Conservation (phyloP, 2,329 filamentous ascomycete genomes). For the Sporothrix protearum region DNA sequence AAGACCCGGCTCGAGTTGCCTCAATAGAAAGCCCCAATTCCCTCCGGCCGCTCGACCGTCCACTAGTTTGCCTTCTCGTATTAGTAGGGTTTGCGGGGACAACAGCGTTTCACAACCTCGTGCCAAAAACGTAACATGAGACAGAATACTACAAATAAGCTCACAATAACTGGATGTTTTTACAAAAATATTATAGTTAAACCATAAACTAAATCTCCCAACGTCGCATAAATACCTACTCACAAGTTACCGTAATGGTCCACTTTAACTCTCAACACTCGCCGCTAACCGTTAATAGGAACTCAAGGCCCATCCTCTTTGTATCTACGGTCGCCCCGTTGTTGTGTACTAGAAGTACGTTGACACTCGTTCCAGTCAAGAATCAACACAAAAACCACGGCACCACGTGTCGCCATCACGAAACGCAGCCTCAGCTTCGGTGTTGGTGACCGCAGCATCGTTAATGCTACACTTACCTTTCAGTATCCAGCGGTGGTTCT, state of each 20-base stretch:
- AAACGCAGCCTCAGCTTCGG: slow-evolving; percentile 25
- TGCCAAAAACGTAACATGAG: not conserved
- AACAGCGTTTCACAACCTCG: not conserved
- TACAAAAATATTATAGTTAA: not conserved
- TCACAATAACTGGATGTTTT: not conserved
- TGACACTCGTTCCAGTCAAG: not conserved
- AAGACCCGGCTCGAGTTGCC: not conserved
- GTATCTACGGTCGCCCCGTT: not conserved
- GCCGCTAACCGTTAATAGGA: not conserved
- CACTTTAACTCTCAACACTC: not conserved
- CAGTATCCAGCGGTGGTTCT: slow-evolving; percentile 35
- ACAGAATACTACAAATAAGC: not conserved
- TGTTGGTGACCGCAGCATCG: not conserved
- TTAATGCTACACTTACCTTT: slow-evolving; percentile 33
- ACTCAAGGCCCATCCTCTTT: not conserved
- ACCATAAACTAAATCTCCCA: not conserved
- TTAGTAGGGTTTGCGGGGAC: not conserved
- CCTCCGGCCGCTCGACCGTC: not conserved
- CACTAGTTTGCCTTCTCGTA: not conserved
- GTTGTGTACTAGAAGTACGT: not conserved
- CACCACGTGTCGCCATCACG: slow-evolving; percentile 5
- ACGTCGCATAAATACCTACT: not conserved
- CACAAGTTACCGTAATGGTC: not conserved
- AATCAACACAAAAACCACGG: not conserved
- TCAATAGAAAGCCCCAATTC: too few relatives aligned